phyloP scores from a whole-genome alignment of 225 moss, liverwort and hornwort genomes.

The Straminergon stramineum region DNA sequence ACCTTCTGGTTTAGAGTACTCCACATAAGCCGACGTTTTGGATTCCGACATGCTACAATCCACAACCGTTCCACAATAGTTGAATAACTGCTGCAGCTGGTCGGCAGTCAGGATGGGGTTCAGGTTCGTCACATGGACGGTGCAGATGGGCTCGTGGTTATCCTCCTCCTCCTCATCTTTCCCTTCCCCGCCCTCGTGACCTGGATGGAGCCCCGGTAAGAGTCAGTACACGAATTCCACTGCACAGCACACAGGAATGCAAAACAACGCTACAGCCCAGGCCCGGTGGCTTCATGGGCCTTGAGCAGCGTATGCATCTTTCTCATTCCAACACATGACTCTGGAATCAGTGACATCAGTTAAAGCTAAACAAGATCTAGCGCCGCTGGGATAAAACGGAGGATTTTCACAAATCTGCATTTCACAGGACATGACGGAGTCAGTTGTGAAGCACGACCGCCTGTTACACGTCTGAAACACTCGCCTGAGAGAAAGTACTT shows the following conservation, averaged over 20 bases:
- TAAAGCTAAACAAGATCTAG: background rate
- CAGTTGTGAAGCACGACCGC: background rate
- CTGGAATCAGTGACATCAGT: background rate
- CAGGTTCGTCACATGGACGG: conserved; percentile 81
- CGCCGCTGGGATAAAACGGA: background rate
- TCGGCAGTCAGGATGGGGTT: conserved; percentile 82
- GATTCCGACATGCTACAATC: conserved; percentile 89
- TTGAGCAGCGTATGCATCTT: background rate
- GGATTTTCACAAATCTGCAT: background rate
- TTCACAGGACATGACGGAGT: background rate
- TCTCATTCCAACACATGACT: background rate
- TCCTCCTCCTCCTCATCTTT: conserved; percentile 55
- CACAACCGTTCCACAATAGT: conserved; percentile 84
- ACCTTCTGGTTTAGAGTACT: conserved; percentile 85
- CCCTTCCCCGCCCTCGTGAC: conserved; percentile 56
- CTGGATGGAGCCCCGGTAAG: conserved; percentile 15
- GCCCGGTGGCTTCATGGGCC: background rate
- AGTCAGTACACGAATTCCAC: background rate
- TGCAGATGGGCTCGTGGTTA: conserved; percentile 53
- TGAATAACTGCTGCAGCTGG: conserved; percentile 84
- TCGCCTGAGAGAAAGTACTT: too few species aligned
- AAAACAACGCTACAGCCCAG: background rate
- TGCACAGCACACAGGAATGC: background rate
- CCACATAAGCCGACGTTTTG: conserved; percentile 81
- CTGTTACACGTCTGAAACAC: background rate